phyloP scores from a whole-genome alignment of 805 yeast genomes.

The Zygoascus flipseniorum region DNA sequence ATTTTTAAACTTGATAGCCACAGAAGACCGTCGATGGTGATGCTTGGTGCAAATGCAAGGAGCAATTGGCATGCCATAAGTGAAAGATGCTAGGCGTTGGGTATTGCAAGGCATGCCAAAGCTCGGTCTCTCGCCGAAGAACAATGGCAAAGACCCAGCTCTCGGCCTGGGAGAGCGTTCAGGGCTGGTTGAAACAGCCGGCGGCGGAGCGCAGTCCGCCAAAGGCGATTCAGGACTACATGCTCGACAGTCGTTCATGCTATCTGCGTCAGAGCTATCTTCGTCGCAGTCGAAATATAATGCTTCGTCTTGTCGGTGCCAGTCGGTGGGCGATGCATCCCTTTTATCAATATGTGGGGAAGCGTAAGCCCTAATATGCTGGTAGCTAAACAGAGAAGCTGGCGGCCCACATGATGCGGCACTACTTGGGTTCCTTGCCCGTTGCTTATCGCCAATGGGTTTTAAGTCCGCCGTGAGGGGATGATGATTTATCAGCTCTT shows the following conservation, averaged over 20 bases:
- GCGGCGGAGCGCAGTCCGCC: no score
- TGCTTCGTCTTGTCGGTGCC: neutral
- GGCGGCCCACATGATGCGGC: neutral
- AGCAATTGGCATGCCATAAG: neutral
- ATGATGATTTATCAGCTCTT: neutral
- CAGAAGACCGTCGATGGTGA: slow-evolving; percentile 23
- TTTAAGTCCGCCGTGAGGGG: neutral
- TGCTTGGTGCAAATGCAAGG: slow-evolving; percentile 16
- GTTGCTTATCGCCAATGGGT: neutral
- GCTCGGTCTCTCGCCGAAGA: neutral
- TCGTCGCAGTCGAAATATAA: neutral
- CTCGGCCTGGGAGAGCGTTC: neutral
- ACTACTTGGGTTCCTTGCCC: no score
- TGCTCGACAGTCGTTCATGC: neutral
- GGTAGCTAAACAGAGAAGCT: neutral
- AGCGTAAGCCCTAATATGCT: neutral
- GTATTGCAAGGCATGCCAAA: neutral
- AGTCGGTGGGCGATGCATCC: neutral
- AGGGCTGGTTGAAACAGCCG: neutral
- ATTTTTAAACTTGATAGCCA: slow-evolving; percentile 20
- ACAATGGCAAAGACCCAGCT: neutral
- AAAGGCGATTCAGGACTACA: neutral
- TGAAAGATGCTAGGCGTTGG: neutral
- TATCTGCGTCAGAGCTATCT: neutral
- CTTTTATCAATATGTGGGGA: neutral